Percentiles rank a stretch among this genome's conserved stretches.
phyloP scores from a whole-genome alignment of 495 filamentous ascomycete species.

The Daldinia grandis region DNA sequence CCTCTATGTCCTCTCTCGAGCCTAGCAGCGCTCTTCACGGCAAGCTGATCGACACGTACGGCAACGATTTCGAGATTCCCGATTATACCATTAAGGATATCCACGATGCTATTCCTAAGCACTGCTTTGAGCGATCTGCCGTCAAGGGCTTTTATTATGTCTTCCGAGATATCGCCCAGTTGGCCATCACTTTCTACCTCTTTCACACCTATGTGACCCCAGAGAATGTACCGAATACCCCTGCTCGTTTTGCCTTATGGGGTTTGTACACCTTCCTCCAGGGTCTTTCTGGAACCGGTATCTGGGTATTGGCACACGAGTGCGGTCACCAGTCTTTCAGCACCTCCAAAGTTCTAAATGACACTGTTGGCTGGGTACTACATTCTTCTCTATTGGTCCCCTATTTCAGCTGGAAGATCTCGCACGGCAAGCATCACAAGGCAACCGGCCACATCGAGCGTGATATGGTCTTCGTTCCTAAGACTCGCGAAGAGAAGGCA shows the following conservation, averaged over 20 bases:
- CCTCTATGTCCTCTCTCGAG: slow-evolving; percentile 78
- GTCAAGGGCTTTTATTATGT: slow-evolving; percentile 71
- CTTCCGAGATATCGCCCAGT: slow-evolving; percentile 70
- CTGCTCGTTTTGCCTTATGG: slow-evolving; percentile 67
- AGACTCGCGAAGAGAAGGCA: slow-evolving; percentile 79
- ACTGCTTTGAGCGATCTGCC: slow-evolving; percentile 80
- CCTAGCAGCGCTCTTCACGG: slow-evolving; percentile 45
- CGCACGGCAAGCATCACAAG: slow-evolving; percentile 94
- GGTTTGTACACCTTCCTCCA: slow-evolving; percentile 74
- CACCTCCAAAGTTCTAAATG: slow-evolving; percentile 78
- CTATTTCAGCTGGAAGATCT: slow-evolving; percentile 94
- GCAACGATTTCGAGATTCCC: slow-evolving; percentile 77
- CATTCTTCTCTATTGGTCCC: slow-evolving; percentile 85
- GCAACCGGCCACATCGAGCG: slow-evolving; percentile 93
- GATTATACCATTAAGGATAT: slow-evolving; percentile 85
- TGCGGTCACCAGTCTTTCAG: slow-evolving; percentile 91
- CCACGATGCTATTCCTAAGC: slow-evolving; percentile 79
- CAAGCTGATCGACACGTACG: slow-evolving; percentile 76
- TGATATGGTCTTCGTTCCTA: slow-evolving; percentile 97
- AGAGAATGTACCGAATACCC: slow-evolving; percentile 66
- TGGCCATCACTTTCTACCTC: slow-evolving; percentile 70
- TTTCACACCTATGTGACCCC: slow-evolving; percentile 71
- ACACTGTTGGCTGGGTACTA: slow-evolving; percentile 84
- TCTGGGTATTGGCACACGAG: slow-evolving; percentile 89
- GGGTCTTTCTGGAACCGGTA: slow-evolving; percentile 78